Evolutionary conservation across 352 stramenopile species (phyloP).

Genomic region (Globisporangium perplexum): DNA sequence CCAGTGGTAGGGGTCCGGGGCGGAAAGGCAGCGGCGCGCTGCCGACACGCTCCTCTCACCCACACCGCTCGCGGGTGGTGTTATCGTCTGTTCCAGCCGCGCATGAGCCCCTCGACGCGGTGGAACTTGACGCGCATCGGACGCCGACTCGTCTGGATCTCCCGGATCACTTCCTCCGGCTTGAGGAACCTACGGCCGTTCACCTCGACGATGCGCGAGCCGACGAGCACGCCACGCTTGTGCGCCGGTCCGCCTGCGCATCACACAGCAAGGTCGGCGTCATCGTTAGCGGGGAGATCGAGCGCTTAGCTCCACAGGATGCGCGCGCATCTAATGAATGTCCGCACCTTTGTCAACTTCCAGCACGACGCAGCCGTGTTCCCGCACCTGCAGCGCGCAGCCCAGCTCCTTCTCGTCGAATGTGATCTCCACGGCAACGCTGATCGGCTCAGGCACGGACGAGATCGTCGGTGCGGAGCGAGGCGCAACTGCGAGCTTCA

Average conservation of each 20-base stretch:
- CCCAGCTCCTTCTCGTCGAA: conserved; percentile 57
- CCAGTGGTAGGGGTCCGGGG: neutral
- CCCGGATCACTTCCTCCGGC: conserved; percentile 37
- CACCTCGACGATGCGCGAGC: conserved; percentile 56
- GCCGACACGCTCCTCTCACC: too few relatives aligned
- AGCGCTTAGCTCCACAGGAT: too few relatives aligned
- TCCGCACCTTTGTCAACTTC: conserved; percentile 40
- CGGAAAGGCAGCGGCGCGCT: neutral
- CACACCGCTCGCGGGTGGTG: neutral
- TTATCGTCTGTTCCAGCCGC: conserved; percentile 36
- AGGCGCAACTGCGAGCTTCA: neutral
- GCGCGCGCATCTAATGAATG: neutral
- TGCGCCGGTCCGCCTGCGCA: conserved; percentile 39
- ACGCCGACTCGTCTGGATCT: conserved; percentile 46
- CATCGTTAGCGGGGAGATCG: neutral
- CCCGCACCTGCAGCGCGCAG: conserved; percentile 42
- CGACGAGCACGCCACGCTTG: conserved; percentile 54
- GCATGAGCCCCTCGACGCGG: conserved; percentile 76
- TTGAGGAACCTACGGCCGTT: conserved; percentile 51
- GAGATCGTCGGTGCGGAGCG: conserved; percentile 30
- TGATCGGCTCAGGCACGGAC: conserved; percentile 54
- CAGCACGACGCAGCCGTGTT: conserved; percentile 55
- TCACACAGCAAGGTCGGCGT: neutral
- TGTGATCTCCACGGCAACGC: conserved; percentile 45
- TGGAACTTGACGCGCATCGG: conserved; percentile 64